Evolutionary conservation across 2,329 filamentous ascomycete genomes (phyloP), one percentile per base, ranked within the genome.

Genomic region (Thermomyces lanuginosus): DNA sequence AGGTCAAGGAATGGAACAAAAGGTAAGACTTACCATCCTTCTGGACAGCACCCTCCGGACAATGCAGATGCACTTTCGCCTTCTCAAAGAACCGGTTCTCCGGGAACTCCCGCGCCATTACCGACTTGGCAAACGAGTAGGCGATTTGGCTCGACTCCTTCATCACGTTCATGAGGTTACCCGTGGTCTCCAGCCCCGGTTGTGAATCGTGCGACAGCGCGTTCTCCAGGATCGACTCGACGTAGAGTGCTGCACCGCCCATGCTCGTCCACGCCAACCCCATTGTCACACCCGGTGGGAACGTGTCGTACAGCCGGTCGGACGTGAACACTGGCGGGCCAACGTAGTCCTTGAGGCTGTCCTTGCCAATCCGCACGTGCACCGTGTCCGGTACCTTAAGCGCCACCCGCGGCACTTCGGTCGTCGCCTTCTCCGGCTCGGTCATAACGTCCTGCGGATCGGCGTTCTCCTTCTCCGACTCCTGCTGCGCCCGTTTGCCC

Each of bases 181-280:
- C 89, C 0, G 89, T 98, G 33, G 84, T 83, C 46, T 92, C 81
- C 22, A 98, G 63, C 10, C 77, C 71, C 5, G 86, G 77, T 10
- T 76, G 68, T 14, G 80, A 86, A 31, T 67, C 66, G 15, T 74
- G 65, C 7, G 72, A 72, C 24, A 95, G 66, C 0, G 79, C 72
- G 33, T 74, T 78, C 49, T 98, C 84, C 27, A 98, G 61, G 36
- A 98, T 95, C 1, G 84, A 91, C 56, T 98, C 89, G 31, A 98
- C 81, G 54, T 98, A 98, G 50, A 98, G 74, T 27, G 89, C 89
- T 4, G 89, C 82, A 33, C 89, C 89, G 34, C 89, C 89, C 70
- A 98, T 82, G 46, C 83, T 81, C 5, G 91, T 98, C 89, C 89
- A 98, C 5, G 89, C 89, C 27, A 98, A 69, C 38, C 89, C 89